Evolutionary conservation across 495 filamentous ascomycete species (phyloP).

Genomic region (Penicillium coprophilum): DNA sequence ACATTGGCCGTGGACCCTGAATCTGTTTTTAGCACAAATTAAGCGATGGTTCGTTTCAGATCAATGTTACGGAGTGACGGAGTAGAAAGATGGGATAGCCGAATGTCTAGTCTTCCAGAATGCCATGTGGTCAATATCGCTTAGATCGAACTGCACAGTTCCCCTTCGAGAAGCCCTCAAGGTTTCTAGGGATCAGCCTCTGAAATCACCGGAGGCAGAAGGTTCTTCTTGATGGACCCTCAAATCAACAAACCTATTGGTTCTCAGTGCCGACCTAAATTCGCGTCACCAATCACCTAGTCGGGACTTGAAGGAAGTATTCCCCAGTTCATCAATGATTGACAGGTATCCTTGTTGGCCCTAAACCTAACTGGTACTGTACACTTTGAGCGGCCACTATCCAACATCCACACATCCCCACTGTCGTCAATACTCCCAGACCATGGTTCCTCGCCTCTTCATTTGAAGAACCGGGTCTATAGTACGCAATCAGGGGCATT

Average conservation of each 20-base stretch:
- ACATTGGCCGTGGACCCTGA: conserved; percentile 32
- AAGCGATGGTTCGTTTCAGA: conserved; percentile 27
- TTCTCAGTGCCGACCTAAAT: conserved; percentile 23
- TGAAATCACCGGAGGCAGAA: conserved; percentile 27
- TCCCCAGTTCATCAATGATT: conserved; percentile 37
- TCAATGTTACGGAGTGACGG: conserved; percentile 5
- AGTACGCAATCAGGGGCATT: conserved; percentile 34
- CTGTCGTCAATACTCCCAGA: conserved; percentile 33
- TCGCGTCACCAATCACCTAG: conserved; percentile 26
- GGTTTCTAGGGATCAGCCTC: conserved; percentile 25
- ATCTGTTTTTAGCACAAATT: conserved; percentile 35
- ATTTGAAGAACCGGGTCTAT: conserved; percentile 32
- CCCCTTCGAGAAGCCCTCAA: conserved; percentile 27
- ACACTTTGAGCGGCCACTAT: conserved; percentile 11
- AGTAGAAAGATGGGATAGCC: conserved; percentile 8
- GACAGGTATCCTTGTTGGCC: conserved; percentile 24
- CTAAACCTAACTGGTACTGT: conserved; percentile 17
- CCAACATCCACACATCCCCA: conserved; percentile 26
- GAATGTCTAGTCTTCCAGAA: conserved; percentile 13
- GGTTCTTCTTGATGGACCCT: conserved; percentile 27
- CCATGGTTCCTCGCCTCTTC: conserved; percentile 35
- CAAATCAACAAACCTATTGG: conserved; percentile 26
- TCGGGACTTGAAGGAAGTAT: conserved; percentile 20
- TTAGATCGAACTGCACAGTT: conserved; percentile 5
- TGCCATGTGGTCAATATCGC: conserved; percentile 4